These are phyloP conservation scores for Candida montana DNA, from an alignment of 805 yeast genomes.

Conservation along the genomic window DNA sequence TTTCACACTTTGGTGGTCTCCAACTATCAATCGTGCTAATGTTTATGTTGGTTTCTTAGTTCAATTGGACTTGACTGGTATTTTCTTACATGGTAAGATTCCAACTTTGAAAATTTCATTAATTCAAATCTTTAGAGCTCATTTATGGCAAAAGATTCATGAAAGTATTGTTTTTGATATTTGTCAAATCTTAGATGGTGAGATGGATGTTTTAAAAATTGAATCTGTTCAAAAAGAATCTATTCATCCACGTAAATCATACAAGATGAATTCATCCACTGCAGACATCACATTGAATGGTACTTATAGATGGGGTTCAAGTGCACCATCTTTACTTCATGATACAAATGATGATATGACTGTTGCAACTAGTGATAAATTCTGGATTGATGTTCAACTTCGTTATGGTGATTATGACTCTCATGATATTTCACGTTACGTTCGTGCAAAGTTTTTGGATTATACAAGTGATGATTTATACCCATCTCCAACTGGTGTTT, in stretches of 20 bases:
- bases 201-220: constrained; percentile 74
- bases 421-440: constrained; percentile 91
- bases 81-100: constrained; percentile 93
- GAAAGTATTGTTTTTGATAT: constrained; percentile 91
- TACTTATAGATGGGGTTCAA: constrained; percentile 75
- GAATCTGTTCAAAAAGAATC: constrained; percentile 86
- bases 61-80: constrained; percentile 93
- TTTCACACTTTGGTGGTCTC: constrained; percentile 99
- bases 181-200: constrained; percentile 87
- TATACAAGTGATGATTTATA: constrained; percentile 86
- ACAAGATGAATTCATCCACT: constrained; percentile 92
- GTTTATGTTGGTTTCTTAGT: constrained; percentile 97
- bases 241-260: constrained; percentile 95
- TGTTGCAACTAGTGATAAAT: constrained; percentile 54
- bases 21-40: constrained; percentile 95
- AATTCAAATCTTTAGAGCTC: constrained; percentile 95
- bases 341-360: constrained; percentile 63
- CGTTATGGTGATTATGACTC: constrained; percentile 97
- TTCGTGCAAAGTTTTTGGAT: constrained; percentile 87
- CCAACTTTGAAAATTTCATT: constrained; percentile 94
- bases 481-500: constrained; percentile 89
- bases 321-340: constrained; percentile 73
- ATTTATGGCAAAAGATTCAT: constrained; percentile 98
- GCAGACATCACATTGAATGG: constrained; percentile 84
- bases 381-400: constrained; percentile 93